Percentiles rank a stretch among this genome's conserved stretches.
Evolutionary conservation across 345 rosid genomes (phyloP).

Genomic region (Pugionium cornutum): DNA sequence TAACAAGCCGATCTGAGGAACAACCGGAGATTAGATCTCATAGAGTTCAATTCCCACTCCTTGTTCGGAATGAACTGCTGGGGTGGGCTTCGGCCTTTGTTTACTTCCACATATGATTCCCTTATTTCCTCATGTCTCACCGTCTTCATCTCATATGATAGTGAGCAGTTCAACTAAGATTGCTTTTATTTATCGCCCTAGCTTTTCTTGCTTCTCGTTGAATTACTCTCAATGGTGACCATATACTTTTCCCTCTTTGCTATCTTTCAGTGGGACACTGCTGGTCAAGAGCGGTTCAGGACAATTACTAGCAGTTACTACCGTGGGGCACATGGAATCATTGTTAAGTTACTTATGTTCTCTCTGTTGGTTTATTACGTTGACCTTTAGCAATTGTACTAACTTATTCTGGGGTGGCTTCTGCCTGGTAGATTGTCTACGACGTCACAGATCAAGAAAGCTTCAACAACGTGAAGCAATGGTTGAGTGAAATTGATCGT

Average conservation of each 20-base stretch:
- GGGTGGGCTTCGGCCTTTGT: too few relatives aligned
- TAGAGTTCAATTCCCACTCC: too few relatives aligned
- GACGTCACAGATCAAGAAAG: constrained; percentile 84
- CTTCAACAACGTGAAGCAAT: too few relatives aligned
- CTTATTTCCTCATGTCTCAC: not conserved
- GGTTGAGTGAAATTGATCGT: constrained; percentile 46
- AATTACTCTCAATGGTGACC: constrained; percentile 1
- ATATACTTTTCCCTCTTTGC: constrained; percentile 8
- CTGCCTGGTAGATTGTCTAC: constrained; percentile 62
- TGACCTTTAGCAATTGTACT: not conserved
- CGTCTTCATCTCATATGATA: not conserved
- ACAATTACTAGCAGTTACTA: constrained; percentile 96
- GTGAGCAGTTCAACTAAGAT: not conserved
- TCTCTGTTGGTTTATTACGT: not conserved
- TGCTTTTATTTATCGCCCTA: not conserved
- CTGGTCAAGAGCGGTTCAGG: constrained; percentile 96
- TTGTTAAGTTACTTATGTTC: constrained; percentile 46
- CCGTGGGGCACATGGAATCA: constrained; percentile 97
- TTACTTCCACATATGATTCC: not conserved
- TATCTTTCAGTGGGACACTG: constrained; percentile 80
- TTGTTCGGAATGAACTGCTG: too few relatives aligned
- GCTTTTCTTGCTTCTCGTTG: not conserved
- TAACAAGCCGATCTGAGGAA: not conserved
- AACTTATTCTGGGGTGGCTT: not conserved
- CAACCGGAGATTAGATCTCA: too few relatives aligned